phyloP scores from a whole-genome alignment of 768 basidiomycete species.

The Mycena leptocephala region DNA sequence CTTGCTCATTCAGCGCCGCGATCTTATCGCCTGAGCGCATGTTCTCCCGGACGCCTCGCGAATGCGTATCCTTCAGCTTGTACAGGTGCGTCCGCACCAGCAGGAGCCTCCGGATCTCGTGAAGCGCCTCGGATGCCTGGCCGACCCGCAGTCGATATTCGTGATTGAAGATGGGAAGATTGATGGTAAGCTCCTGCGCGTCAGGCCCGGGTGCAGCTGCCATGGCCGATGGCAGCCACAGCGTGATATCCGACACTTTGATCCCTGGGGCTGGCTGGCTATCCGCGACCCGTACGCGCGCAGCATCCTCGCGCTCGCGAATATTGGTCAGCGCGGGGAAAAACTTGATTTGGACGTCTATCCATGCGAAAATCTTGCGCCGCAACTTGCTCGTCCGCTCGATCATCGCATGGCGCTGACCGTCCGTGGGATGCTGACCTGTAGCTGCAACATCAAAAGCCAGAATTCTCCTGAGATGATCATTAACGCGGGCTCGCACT shows the following conservation, averaged over 20 bases:
- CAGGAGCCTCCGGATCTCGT: conserved; percentile 33
- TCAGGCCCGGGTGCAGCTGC: not conserved
- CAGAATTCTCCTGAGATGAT: not conserved
- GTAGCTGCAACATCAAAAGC: not conserved
- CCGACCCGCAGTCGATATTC: conserved; percentile 34
- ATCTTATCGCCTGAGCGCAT: not conserved
- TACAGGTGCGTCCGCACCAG: conserved; percentile 28
- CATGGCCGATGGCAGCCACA: conserved; percentile 43
- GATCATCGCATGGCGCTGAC: conserved; percentile 35
- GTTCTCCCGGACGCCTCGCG: conserved; percentile 40
- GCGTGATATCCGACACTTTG: not conserved
- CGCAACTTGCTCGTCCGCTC: conserved; percentile 29
- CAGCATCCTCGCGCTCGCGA: not conserved
- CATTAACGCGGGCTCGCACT: not conserved
- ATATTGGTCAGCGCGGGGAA: not conserved
- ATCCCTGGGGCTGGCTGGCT: not conserved
- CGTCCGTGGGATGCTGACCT: conserved; percentile 33
- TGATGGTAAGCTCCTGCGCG: not conserved
- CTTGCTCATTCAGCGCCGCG: conserved; percentile 15
- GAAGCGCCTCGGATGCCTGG: conserved; percentile 30
- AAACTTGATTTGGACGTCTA: conserved; percentile 13
- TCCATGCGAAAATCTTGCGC: conserved; percentile 30
- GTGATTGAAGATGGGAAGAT: conserved; percentile 7
- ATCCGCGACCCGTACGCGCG: not conserved
- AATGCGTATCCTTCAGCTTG: conserved; percentile 18